Base-by-base conservation (phyloP, 176 grass and related monocot genomes). In the Neostapfia colusana region DNA sequence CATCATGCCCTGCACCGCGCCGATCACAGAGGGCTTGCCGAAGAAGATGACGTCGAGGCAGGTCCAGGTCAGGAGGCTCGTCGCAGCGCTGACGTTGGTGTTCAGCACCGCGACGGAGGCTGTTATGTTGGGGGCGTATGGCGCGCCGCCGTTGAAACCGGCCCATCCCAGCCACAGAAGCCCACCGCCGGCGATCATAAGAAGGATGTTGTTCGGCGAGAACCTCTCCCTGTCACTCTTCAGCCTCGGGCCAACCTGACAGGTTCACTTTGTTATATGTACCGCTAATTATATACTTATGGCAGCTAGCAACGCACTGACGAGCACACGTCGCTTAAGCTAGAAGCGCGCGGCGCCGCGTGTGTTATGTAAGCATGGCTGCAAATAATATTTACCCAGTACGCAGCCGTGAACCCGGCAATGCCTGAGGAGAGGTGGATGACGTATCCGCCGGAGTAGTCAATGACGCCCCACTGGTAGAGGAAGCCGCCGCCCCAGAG, bases 381-480 rank as follows among this genome's bases (percentile, higher is more conserved):
- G 38, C 36, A 40, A 17, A 9, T 8, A 38, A 7, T 43, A 14
- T 7, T 62, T 87, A 90, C 91, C 88, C 91, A 96, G 79, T 92
- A 93, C 1, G 90, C 93, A 67, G 90, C 90, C 40, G 93, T 97
- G 93, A 90, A 90, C 17, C 90, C 93, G 11, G 87, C 79, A 50
- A 93, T 64, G 21, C 93, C 93, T 40, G 93, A 93, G 56, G 93
- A 88, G 75, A 97, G 90, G 75, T 97, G 90, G 55, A 97, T 90
- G 78, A 97, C 90, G 81, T 97, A 97, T 8, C 90, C 93, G 74
- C 90, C 93, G 64, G 87, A 97, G 85, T 97, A 97, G 81, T 97
- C 93, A 54, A 97, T 86, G 69, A 97, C 93, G 64, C 93, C 81
- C 91, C 91, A 90, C 8, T 88, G 85, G 78, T 82, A 88, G 69